Evolutionary conservation across 805 yeast species (phyloP), one percentile per base, ranked within the genome.

Genomic region (Yamadazyma sp.): DNA sequence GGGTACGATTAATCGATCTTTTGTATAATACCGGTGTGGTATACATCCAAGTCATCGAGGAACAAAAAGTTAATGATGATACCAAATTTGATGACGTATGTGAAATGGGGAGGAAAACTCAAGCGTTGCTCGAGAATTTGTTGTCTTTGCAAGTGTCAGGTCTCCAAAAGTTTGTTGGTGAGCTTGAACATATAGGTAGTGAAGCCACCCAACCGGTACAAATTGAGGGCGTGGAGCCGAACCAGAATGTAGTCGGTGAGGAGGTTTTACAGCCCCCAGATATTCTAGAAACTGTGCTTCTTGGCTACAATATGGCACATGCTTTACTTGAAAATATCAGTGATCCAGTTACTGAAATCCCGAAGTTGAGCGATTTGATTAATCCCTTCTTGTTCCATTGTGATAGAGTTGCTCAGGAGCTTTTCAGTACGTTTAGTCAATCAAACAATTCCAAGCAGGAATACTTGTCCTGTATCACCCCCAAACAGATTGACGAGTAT

Each of bases 11-110:
- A 3, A 53, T 62, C 54, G 82, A 77, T 46, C 55, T 76, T 32
- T 53, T 66, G 20, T 74, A 60, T 52, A 77, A 76, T 44, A 54
- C 69, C 8, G 75, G 70, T 0, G 49, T 75, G 29, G 75, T 70
- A 6, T 72, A 72, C 45, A 64, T 67, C 20, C 79, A 75, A 44
- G 60, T 61, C 7, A 53, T 75, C 25, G 81, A 76, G 37, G 34
- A 43, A 10, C 25, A 14, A 11, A 32, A 27, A 10, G 31, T 14
- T 11, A 8, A 6, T 2, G 26, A 27, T 9, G 20, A 4, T n/a
- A 13, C 15, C 11, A 76, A 72, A 13, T n/a, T n/a, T n/a, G n/a
- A n/a, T n/a, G n/a, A n/a, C n/a, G n/a, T n/a, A n/a, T n/a, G n/a
- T n/a, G 31, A 31, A 14, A n/a, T 13, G 13, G 37, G 26, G 21